Conservation (phyloP, 768 basidiomycete genomes). For the Mycena crocata region DNA sequence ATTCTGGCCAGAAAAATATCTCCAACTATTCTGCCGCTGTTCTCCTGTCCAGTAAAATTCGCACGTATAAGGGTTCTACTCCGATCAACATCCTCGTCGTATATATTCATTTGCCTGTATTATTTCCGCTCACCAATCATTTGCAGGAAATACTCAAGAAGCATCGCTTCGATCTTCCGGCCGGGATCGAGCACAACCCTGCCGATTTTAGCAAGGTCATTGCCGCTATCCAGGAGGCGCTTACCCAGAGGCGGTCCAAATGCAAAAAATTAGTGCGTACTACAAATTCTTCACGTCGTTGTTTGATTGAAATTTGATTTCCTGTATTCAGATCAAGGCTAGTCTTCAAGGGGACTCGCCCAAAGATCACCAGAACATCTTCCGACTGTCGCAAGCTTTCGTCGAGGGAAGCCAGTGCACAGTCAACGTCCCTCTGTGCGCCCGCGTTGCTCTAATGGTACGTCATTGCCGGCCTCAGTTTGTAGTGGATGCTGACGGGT, state of each 20-base stretch:
- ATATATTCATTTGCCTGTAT: constrained; percentile 3
- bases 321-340: constrained; percentile 17
- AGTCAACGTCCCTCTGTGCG: constrained; percentile 28
- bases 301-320: constrained; percentile 3
- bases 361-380: constrained; percentile 25
- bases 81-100: constrained; percentile 38
- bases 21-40: constrained; percentile 32
- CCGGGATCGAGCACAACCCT: constrained; percentile 34
- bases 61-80: constrained; percentile 35
- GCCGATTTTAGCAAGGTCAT: constrained; percentile 33
- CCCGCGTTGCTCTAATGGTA: constrained; percentile 37
- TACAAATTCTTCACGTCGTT: neutral
- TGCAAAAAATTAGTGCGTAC: constrained; percentile 37
- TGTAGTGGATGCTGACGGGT: too few species aligned
- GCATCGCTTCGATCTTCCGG: constrained; percentile 33
- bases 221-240: constrained; percentile 26
- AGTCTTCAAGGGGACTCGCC: constrained; percentile 11
- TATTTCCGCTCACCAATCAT: neutral
- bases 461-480: too few species aligned
- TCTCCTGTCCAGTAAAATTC: constrained; percentile 38
- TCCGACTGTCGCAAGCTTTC: constrained; percentile 26
- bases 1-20: constrained; percentile 40
- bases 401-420: constrained; percentile 31
- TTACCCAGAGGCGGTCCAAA: constrained; percentile 36
- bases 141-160: constrained; percentile 34